Base-by-base conservation (phyloP, 2,329 filamentous ascomycete species). In the Xylogone sp. region DNA sequence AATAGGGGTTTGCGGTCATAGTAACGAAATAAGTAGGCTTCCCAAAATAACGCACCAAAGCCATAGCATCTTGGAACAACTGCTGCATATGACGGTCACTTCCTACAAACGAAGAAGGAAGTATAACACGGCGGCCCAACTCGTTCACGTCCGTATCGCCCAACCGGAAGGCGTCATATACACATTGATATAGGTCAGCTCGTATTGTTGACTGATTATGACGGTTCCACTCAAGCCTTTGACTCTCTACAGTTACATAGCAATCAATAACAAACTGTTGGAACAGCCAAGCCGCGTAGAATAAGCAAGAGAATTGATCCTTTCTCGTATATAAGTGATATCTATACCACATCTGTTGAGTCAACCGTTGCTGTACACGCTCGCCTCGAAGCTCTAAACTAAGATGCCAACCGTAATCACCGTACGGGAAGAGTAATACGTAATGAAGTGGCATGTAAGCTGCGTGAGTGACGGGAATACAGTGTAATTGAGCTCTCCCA, bases 51-150 rank as follows among this genome's bases (percentile, higher is more conserved):
- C 43, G 16, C 18, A 45, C 43, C 39, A 49, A 46, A 2, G 21
- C n/a, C 39, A 34, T 46, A 18, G 18, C 34, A 43, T 46, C 18
- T 21, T 42, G n/a, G 12, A 46, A 47, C 20, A 46, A 45, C 19
- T 45, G 18, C 21, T 39, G n/a, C 34, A 39, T 39, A 39, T 39
- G n/a, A 39, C n/a, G 34, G n/a, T 39, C 34, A 39, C n/a, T 39
- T 16, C 34, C 34, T 39, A 18, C 10, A 18, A 39, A 39, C n/a
- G n/a, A 9, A 39, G n/a, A 39, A 16, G n/a, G n/a, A 18, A 39
- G 34, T 39, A 39, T 39, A 16, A 39, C n/a, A 39, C 34, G n/a
- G n/a, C n/a, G n/a, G 10, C 34, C n/a, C n/a, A 39, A 16, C 34
- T 39, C n/a, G n/a, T 6, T 39, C 13, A 39, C 34, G 34, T 39